Evolutionary conservation across 2,329 filamentous ascomycete species (phyloP).

Genomic region (Lecanicillium sp.): DNA sequence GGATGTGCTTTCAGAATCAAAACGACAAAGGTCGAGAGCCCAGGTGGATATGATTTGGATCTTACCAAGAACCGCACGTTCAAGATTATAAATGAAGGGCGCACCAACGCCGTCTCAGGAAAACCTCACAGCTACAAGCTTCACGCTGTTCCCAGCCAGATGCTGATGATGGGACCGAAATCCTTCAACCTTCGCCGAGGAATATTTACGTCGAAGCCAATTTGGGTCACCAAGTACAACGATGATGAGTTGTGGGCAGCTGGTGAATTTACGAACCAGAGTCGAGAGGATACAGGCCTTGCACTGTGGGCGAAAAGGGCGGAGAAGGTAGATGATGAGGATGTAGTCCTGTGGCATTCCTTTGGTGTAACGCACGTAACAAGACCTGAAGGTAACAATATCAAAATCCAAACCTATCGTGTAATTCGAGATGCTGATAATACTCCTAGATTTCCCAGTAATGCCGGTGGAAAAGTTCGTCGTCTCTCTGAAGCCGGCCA

Average conservation of each 20-base stretch:
- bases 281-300: conserved; percentile 29
- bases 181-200: conserved; percentile 31
- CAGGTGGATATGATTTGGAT: conserved; percentile 43
- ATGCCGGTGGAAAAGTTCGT: too few relatives aligned
- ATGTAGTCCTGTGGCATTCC: conserved; percentile 50
- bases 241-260: conserved; percentile 35
- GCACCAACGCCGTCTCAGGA: conserved; percentile 31
- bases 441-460: too few relatives aligned
- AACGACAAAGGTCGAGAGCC: too few relatives aligned
- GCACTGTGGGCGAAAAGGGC: conserved; percentile 17
- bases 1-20: conserved; percentile 33
- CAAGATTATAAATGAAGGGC: conserved; percentile 38
- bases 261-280: conserved; percentile 39
- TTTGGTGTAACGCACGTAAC: conserved; percentile 57
- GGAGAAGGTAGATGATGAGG: conserved; percentile 36
- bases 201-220: conserved; percentile 32
- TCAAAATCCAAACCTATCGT: too few relatives aligned
- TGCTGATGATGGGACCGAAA: conserved; percentile 28
- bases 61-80: conserved; percentile 38
- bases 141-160: conserved; percentile 36
- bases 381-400: conserved; percentile 53
- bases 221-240: conserved; percentile 36
- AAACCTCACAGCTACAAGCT: conserved; percentile 39
- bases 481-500: too few relatives aligned
- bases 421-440: too few relatives aligned